Conservation (phyloP, 2,329 filamentous ascomycete species). For the Penicillium carneum region DNA sequence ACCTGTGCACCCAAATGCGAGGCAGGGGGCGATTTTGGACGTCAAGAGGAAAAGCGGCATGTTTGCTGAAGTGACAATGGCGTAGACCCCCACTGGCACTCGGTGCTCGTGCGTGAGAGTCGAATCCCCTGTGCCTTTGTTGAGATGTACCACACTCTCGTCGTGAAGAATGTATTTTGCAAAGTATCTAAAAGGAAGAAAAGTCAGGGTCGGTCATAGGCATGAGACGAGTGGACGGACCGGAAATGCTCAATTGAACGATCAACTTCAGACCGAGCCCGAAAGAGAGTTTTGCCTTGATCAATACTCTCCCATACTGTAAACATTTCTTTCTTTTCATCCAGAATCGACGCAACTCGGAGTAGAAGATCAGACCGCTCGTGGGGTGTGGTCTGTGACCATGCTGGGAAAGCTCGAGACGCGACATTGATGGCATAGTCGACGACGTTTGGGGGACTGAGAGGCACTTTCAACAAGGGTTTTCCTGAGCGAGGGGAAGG, state of each 20-base stretch:
- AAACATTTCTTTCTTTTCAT: neutral
- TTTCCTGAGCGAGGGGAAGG: neutral
- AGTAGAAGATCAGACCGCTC: neutral
- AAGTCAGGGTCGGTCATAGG: neutral
- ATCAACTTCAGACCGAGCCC: neutral
- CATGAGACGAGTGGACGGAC: neutral
- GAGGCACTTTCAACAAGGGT: neutral
- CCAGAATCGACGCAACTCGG: neutral
- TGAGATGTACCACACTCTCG: neutral
- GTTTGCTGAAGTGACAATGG: neutral
- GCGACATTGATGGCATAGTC: neutral
- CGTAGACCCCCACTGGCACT: neutral
- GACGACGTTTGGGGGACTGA: neutral
- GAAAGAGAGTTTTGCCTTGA: neutral
- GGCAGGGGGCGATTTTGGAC: neutral
- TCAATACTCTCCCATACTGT: neutral
- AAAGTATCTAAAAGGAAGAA: neutral
- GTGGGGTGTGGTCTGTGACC: neutral
- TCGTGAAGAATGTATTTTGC: neutral
- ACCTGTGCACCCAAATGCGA: neutral
- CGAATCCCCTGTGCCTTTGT: neutral
- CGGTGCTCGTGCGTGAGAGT: neutral
- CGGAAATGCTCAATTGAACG: neutral
- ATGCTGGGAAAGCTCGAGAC: neutral
- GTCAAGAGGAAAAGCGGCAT: conserved; percentile 1